Conservation (phyloP, 1,139 yeast species). For the Sugiyamaella pinicola region DNA sequence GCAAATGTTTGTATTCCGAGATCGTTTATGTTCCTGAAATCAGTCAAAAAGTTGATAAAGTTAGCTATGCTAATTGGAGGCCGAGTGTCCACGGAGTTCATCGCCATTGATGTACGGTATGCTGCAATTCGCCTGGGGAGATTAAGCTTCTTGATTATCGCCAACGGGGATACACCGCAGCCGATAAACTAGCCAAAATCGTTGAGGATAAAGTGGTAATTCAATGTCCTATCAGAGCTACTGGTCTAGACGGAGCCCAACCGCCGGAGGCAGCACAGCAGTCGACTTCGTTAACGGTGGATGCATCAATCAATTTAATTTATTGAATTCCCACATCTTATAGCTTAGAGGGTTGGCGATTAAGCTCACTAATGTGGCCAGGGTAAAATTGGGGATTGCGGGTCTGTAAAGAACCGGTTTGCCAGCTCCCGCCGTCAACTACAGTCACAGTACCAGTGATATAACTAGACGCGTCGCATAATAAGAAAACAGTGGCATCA, state of each 20-base stretch:
- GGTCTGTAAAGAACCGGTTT: conserved; percentile 50
- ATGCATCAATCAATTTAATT: no score
- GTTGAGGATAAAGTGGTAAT: conserved; percentile 41
- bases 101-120: conserved; percentile 83
- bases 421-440: conserved; percentile 95
- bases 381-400: conserved; percentile 24
- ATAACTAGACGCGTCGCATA: conserved; percentile 79
- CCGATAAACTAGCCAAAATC: conserved; percentile 51
- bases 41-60: conserved; percentile 70
- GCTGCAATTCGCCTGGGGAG: conserved; percentile 79
- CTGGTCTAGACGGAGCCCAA: not conserved
- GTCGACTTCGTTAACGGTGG: no score
- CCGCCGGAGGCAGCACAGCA: conserved; percentile 1
- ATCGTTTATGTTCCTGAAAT: conserved; percentile 79
- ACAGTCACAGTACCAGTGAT: conserved; percentile 76
- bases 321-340: not conserved
- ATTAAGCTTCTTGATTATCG: conserved; percentile 71
- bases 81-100: conserved; percentile 86
- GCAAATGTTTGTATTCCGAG: conserved; percentile 80
- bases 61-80: conserved; percentile 75
- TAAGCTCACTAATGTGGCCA: conserved; percentile 16
- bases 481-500: conserved; percentile 78
- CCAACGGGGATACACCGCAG: conserved; percentile 68
- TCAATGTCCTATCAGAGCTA: no score
- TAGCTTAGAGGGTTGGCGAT: conserved; percentile 12